A percentile compares a stretch with the other conserved stretches of the same genome.
These are phyloP conservation scores for Bombardia bombarda DNA, from an alignment of 495 filamentous ascomycete genomes.

Conservation along the genomic window DNA sequence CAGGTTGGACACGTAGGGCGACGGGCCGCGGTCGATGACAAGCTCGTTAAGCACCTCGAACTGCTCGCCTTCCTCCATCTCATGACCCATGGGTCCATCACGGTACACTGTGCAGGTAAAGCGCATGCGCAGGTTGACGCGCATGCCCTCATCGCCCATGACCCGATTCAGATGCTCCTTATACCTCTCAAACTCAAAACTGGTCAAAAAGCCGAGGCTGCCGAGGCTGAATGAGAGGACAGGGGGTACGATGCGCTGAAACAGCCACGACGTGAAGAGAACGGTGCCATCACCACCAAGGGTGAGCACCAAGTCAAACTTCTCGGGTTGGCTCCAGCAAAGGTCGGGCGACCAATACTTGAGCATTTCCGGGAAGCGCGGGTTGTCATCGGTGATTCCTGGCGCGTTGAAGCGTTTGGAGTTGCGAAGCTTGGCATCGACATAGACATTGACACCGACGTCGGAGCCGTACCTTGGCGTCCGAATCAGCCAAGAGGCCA, in stretches of 20 bases:
- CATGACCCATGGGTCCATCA: constrained; percentile 32
- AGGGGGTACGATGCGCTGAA: constrained; percentile 86
- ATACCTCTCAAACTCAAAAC: constrained; percentile 79
- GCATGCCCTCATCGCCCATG: constrained; percentile 90
- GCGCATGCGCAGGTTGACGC: constrained; percentile 91
- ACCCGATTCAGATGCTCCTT: constrained; percentile 71
- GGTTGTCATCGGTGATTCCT: constrained; percentile 60
- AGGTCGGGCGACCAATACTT: constrained; percentile 92
- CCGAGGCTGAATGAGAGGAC: constrained; percentile 84
- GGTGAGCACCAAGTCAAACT: constrained; percentile 87
- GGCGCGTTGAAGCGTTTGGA: constrained; percentile 81
- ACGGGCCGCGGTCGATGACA: constrained; percentile 93
- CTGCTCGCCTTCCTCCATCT: constrained; percentile 69
- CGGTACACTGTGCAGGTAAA: constrained; percentile 95
- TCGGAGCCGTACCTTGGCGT: constrained; percentile 77
- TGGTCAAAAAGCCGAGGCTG: constrained; percentile 86
- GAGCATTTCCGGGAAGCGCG: constrained; percentile 68
- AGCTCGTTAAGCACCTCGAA: constrained; percentile 97
- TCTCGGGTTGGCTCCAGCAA: constrained; percentile 82
- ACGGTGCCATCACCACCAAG: constrained; percentile 91
- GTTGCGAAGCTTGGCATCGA: constrained; percentile 80
- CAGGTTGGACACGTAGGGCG: constrained; percentile 91
- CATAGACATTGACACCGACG: constrained; percentile 79
- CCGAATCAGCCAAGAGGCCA: constrained; percentile 76
- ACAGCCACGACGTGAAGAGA: constrained; percentile 86